Base-by-base conservation (phyloP, 192 early-diverging fungal genomes). In the Diversispora epigaea region DNA sequence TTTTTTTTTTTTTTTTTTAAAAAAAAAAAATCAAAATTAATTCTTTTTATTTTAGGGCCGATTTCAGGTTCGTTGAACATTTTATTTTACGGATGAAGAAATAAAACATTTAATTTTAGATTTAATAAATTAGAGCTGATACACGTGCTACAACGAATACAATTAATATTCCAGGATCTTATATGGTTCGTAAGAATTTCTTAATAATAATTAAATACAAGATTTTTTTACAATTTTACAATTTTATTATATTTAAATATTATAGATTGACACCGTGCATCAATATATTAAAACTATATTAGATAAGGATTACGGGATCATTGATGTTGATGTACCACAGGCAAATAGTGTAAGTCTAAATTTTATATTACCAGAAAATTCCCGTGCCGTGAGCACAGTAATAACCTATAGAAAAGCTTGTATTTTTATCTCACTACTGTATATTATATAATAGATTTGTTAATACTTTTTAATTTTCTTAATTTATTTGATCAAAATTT, bases 241-340 rank as follows among this genome's bases (percentile, higher is more conserved):
- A 47, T n/a, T 15, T 56, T 46, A 46, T 15, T 22, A 47, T 60
- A 9, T 5, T 21, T 41, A n/a, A n/a, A 58, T 58, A 3, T 49
- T n/a, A 40, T 54, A 75, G 73, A 55, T 64, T 50, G 73, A 75
- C n/a, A 52, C 47, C 0, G 32, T 49, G 9, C 25, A 52, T 61
- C 32, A 52, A 40, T 75, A 61, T 61, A 75, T 75, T 15, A 47
- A 52, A n/a, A 75, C 46, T 7, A 65, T 75, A 19, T 41, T 61
- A 21, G 17, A 46, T 15, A 40, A 65, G 17, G 32, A 50, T 39
- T 64, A 61, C 41, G 73, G 57, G 8, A 46, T 75, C 4, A 64
- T 75, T 65, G 73, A 75, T 15, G 47, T 75, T 41, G 73, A 63
- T 41, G 15, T 75, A 11, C 62, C 73, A 54, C 50, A 60, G 8